A percentile compares a stretch with the other conserved stretches of the same genome.
Conservation (phyloP, 805 yeast genomes). For the Schizosaccharomyces octosporus region DNA sequence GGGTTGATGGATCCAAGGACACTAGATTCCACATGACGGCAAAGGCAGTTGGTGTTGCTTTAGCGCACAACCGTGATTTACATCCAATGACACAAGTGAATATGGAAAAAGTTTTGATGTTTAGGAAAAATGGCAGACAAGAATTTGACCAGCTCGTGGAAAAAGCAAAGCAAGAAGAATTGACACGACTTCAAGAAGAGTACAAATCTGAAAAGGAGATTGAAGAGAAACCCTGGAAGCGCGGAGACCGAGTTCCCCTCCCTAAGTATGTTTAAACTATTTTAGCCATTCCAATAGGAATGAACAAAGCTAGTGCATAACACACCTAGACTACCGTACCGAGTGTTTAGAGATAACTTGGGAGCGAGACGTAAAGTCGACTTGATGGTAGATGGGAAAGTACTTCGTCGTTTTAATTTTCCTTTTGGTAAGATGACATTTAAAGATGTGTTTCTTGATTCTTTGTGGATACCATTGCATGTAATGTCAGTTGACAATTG, state of each 20-base stretch:
- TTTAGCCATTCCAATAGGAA: not conserved
- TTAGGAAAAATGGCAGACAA: conserved; percentile 25
- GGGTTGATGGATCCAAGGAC: conserved; percentile 54
- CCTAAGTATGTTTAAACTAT: conserved; percentile 8
- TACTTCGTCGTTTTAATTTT: too few relatives aligned
- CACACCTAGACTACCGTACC: not conserved
- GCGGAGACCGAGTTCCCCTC: conserved; percentile 8
- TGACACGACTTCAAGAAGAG: conserved; percentile 8
- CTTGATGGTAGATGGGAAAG: too few relatives aligned
- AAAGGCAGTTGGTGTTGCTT: conserved; percentile 55
- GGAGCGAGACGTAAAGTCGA: too few relatives aligned
- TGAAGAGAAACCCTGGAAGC: conserved; percentile 15
- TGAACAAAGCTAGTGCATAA: not conserved
- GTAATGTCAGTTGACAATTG: too few relatives aligned
- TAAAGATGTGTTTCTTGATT: too few relatives aligned
- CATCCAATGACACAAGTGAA: conserved; percentile 34
- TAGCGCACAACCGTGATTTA: conserved; percentile 31
- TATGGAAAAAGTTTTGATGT: conserved; percentile 24
- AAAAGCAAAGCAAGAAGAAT: not conserved
- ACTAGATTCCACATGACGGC: conserved; percentile 56
- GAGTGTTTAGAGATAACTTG: too few relatives aligned
- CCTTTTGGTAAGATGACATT: too few relatives aligned
- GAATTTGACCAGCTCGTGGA: conserved; percentile 19
- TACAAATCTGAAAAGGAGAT: conserved; percentile 26
- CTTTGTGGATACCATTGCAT: too few relatives aligned